These are phyloP conservation scores for Bassia scoparia DNA, from an alignment of 148 eudicot species.

Conservation along the genomic window DNA sequence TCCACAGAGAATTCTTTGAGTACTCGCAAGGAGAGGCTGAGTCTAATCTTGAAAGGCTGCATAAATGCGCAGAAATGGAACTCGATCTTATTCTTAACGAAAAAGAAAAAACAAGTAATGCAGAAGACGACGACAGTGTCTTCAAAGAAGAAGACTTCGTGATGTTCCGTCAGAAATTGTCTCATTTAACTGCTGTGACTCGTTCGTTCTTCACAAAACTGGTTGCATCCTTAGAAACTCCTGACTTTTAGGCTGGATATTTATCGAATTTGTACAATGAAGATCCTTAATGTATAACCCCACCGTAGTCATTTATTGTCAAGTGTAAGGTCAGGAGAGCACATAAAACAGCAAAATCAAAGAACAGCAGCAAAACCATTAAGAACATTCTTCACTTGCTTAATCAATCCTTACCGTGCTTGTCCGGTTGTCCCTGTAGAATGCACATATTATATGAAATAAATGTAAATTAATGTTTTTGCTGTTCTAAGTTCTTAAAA, in stretches of 20 bases:
- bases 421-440: too few relatives aligned
- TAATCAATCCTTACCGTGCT: too few relatives aligned
- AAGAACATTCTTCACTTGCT: too few relatives aligned
- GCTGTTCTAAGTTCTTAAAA: too few relatives aligned
- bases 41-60: constrained; percentile 63
- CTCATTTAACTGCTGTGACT: constrained; percentile 50
- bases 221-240: constrained; percentile 60
- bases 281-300: not conserved
- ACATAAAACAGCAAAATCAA: too few relatives aligned
- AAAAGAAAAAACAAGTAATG: not conserved
- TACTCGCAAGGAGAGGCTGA: constrained; percentile 64
- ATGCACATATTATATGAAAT: too few relatives aligned
- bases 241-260: constrained; percentile 45
- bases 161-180: constrained; percentile 37
- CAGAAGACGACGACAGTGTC: not conserved
- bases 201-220: constrained; percentile 59
- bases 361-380: too few relatives aligned
- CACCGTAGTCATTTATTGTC: too few relatives aligned
- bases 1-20: constrained; percentile 51
- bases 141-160: constrained; percentile 24
- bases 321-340: too few relatives aligned
- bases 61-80: constrained; percentile 67
- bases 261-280: constrained; percentile 6
- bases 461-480: too few relatives aligned
- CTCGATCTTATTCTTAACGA: constrained; percentile 30